A percentile compares a stretch with the other conserved stretches of the same genome.
phyloP scores from a whole-genome alignment of 768 basidiomycete genomes.

The Podaxis carcinomalis region DNA sequence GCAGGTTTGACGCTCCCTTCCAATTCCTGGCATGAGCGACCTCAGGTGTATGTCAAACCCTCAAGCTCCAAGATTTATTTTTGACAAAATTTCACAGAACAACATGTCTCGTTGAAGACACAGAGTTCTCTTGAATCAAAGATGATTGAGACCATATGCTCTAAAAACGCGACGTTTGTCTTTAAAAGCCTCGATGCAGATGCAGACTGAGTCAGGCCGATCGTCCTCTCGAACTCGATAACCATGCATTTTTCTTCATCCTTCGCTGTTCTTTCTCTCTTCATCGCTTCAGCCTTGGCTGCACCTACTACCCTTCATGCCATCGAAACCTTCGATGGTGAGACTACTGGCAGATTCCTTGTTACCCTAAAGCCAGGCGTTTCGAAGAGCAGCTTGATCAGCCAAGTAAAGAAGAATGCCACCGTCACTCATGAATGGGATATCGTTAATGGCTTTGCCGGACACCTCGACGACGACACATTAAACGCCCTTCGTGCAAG shows the following conservation, averaged over 20 bases:
- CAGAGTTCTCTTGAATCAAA: background rate
- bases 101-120: background rate
- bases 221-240: background rate
- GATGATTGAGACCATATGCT: conserved; percentile 2
- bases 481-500: conserved; percentile 22
- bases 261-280: conserved; percentile 4
- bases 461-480: conserved; percentile 20
- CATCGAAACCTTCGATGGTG: conserved; percentile 20
- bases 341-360: conserved; percentile 25
- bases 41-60: background rate
- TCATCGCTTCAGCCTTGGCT: conserved; percentile 14
- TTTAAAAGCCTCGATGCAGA: background rate
- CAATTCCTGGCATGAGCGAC: background rate
- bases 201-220: background rate
- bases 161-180: background rate
- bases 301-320: conserved; percentile 18
- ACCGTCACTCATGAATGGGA: conserved; percentile 19
- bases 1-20: background rate
- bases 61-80: background rate
- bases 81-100: conserved; percentile 6
- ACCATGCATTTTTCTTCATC: conserved; percentile 1
- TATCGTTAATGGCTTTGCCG: conserved; percentile 28
- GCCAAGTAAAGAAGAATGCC: conserved; percentile 9
- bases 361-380: conserved; percentile 26
- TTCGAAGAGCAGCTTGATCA: conserved; percentile 15